phyloP scores from a whole-genome alignment of 1,284 basidiomycete species.

The Fomes fomentarius region DNA sequence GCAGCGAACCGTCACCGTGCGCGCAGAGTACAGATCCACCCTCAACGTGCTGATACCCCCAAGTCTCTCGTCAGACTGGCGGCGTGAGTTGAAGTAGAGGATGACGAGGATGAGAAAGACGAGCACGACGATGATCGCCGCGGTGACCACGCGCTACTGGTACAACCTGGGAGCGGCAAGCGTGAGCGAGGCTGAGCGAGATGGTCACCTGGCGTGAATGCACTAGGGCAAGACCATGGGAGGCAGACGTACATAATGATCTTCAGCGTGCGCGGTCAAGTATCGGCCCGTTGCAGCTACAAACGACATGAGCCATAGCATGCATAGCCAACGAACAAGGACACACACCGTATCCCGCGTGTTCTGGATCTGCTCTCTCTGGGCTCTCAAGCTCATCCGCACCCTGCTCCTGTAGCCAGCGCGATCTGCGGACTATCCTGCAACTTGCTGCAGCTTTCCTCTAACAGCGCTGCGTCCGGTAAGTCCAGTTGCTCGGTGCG shows the following conservation, averaged over 20 bases:
- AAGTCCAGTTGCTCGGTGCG: slow-evolving; percentile 69
- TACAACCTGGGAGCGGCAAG: slow-evolving; percentile 63
- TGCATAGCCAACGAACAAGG: not conserved
- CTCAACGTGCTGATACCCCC: not conserved
- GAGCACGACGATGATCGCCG: slow-evolving; percentile 69
- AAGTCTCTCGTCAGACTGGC: not conserved
- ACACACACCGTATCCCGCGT: slow-evolving; percentile 79
- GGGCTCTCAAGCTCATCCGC: slow-evolving; percentile 85
- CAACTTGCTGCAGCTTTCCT: slow-evolving; percentile 80
- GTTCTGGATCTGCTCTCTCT: slow-evolving; percentile 96
- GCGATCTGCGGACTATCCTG: slow-evolving; percentile 93
- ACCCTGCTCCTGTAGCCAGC: slow-evolving; percentile 95
- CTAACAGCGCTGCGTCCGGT: slow-evolving; percentile 72
- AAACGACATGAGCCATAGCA: not conserved
- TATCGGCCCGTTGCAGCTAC: slow-evolving; percentile 72
- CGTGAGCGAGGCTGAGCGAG: not conserved
- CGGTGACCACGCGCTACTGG: slow-evolving; percentile 76
- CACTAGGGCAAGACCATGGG: not conserved
- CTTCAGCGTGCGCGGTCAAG: slow-evolving; percentile 71
- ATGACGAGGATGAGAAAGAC: slow-evolving; percentile 72
- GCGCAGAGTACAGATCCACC: slow-evolving; percentile 8
- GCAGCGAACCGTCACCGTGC: not conserved
- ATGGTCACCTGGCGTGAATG: slow-evolving; percentile 25
- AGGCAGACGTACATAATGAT: slow-evolving; percentile 58
- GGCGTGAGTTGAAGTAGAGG: slow-evolving; percentile 62